phyloP scores from a whole-genome alignment of 768 basidiomycete genomes.

The Lactarius tabidus region DNA sequence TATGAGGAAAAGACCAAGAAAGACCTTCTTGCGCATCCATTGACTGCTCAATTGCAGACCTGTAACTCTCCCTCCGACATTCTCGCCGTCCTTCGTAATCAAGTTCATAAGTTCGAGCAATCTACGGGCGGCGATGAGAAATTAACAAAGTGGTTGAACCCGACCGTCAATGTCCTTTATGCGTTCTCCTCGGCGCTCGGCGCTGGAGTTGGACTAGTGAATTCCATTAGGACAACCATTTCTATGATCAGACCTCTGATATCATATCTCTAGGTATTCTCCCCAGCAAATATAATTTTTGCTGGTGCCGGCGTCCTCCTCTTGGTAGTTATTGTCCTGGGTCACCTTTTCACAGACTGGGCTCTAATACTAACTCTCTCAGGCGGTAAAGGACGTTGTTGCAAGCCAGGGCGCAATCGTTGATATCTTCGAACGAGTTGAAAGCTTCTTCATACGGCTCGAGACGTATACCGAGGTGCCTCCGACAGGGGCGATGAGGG shows the following conservation, averaged over 20 bases:
- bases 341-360: neutral
- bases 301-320: neutral
- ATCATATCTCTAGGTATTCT: neutral
- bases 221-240: neutral
- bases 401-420: neutral
- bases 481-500: neutral
- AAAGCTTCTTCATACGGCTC: neutral
- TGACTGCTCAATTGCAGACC: neutral
- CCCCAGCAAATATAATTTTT: neutral
- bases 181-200: neutral
- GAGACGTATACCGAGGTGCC: neutral
- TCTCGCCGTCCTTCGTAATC: neutral
- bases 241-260: neutral
- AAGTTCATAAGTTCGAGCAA: neutral
- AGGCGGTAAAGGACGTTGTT: neutral
- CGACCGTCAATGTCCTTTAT: neutral
- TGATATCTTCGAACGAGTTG: neutral
- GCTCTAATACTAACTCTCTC: neutral
- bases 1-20: neutral
- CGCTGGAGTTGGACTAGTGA: neutral
- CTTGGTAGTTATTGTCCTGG: neutral
- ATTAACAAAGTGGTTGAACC: neutral
- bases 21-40: neutral
- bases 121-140: neutral
- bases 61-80: neutral